These are phyloP conservation scores for Phytophthora pinifolia DNA, from an alignment of 352 stramenopile species.

Conservation along the genomic window DNA sequence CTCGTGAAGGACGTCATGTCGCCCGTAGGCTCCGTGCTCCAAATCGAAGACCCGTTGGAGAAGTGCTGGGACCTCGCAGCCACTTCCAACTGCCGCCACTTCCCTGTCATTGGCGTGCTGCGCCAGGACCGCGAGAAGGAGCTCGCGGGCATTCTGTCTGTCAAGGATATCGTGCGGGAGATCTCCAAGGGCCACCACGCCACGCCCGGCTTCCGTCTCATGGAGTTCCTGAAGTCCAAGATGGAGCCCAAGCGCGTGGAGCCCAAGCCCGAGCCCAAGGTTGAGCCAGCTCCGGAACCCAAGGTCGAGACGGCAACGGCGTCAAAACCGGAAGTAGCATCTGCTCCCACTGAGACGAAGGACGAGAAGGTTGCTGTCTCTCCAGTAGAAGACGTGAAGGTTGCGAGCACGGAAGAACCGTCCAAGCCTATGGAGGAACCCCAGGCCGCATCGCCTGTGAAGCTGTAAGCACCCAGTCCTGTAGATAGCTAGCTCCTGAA, in stretches of 20 bases:
- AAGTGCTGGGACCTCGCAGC: slow-evolving; percentile 78
- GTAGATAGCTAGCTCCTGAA: slow-evolving; percentile 5
- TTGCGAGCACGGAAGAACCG: slow-evolving; percentile 8
- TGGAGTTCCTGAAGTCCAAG: slow-evolving; percentile 87
- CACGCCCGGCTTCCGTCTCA: slow-evolving; percentile 72
- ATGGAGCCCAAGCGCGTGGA: slow-evolving; percentile 56
- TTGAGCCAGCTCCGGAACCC: slow-evolving; percentile 11
- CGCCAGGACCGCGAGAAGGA: slow-evolving; percentile 80
- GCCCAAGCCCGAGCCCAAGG: slow-evolving; percentile 23
- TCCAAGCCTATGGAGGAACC: slow-evolving; percentile 15
- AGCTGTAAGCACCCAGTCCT: slow-evolving; percentile 11
- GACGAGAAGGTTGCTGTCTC: slow-evolving; percentile 17
- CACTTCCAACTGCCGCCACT: slow-evolving; percentile 75
- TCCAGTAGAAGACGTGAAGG: no score
- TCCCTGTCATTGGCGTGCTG: slow-evolving; percentile 75
- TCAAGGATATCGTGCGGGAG: slow-evolving; percentile 87
- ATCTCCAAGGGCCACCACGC: slow-evolving; percentile 80
- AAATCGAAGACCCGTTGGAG: slow-evolving; percentile 78
- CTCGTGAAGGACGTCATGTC: slow-evolving; percentile 64
- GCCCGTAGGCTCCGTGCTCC: slow-evolving; percentile 51
- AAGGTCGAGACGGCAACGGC: slow-evolving; percentile 15
- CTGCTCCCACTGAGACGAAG: slow-evolving; percentile 9
- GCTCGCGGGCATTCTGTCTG: slow-evolving; percentile 76
- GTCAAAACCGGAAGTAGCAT: slow-evolving; percentile 16
- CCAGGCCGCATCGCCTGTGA: slow-evolving; percentile 9